phyloP scores from a whole-genome alignment of 768 basidiomycete genomes.

The Phlebiopsis gigantea region DNA sequence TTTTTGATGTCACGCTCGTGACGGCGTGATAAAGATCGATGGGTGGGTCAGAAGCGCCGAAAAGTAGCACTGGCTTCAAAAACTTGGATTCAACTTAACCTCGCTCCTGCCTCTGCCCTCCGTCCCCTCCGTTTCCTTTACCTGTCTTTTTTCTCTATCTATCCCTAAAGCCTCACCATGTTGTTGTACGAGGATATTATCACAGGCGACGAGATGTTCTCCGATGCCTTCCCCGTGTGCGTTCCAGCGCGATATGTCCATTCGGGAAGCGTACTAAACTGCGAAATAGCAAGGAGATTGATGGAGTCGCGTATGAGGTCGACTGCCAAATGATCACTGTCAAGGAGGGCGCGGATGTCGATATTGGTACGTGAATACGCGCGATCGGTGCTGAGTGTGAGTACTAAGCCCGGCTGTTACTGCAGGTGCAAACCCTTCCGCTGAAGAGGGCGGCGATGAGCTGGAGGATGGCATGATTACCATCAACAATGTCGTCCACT shows the following conservation, averaged over 20 bases:
- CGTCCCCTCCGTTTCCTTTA: slow-evolving; percentile 17
- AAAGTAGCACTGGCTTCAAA: slow-evolving; percentile 14
- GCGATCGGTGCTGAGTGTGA: slow-evolving; percentile 4
- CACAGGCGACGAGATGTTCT: slow-evolving; percentile 85
- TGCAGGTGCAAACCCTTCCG: slow-evolving; percentile 87
- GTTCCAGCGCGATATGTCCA: slow-evolving; percentile 19
- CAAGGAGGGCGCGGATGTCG: slow-evolving; percentile 73
- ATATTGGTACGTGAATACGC: slow-evolving; percentile 64
- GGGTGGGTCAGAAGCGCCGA: background rate
- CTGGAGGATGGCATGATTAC: slow-evolving; percentile 70
- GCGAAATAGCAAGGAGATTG: slow-evolving; percentile 62
- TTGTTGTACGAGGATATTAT: slow-evolving; percentile 72
- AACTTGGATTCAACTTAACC: slow-evolving; percentile 15
- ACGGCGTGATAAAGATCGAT: slow-evolving; percentile 26
- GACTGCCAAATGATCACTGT: slow-evolving; percentile 68
- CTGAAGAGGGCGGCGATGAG: slow-evolving; percentile 75
- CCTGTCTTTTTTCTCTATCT: slow-evolving; percentile 10
- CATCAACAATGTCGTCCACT: slow-evolving; percentile 89
- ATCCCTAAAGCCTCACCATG: slow-evolving; percentile 40
- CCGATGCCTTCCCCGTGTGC: slow-evolving; percentile 86
- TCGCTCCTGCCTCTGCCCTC: slow-evolving; percentile 8
- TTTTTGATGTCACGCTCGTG: slow-evolving; percentile 21
- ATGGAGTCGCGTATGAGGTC: slow-evolving; percentile 81
- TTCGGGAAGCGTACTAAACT: background rate
- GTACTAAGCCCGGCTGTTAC: slow-evolving; percentile 2